phyloP scores from a whole-genome alignment of 768 basidiomycete species.

The Lyophyllum shimeji region DNA sequence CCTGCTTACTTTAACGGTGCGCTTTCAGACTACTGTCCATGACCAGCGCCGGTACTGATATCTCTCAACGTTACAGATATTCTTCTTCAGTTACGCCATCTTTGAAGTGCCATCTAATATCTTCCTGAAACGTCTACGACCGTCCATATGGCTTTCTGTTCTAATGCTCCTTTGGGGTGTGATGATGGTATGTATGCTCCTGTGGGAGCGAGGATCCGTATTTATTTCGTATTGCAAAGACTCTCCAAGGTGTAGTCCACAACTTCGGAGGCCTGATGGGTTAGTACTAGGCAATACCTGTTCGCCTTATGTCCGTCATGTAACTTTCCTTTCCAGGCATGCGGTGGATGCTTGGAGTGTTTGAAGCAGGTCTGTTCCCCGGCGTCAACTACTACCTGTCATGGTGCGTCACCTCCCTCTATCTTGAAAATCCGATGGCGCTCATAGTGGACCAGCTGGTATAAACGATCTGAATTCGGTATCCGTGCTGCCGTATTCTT shows the following conservation, averaged over 20 bases:
- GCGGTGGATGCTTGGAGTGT: constrained; percentile 70
- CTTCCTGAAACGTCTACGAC: constrained; percentile 69
- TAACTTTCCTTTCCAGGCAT: constrained; percentile 41
- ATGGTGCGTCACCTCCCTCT: constrained; percentile 41
- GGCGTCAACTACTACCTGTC: constrained; percentile 74
- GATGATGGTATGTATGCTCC: constrained; percentile 55
- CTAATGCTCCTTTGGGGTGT: constrained; percentile 77
- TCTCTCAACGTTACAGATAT: constrained; percentile 23
- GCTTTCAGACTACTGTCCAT: constrained; percentile 13
- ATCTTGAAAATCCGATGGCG: neutral
- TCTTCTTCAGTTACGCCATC: constrained; percentile 66
- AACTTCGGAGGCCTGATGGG: constrained; percentile 71
- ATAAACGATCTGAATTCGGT: constrained; percentile 75
- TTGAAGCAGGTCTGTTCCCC: constrained; percentile 70
- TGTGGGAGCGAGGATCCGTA: neutral
- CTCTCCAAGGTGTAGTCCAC: constrained; percentile 68
- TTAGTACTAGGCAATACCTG: constrained; percentile 30
- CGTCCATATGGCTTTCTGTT: constrained; percentile 73
- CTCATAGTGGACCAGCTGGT: constrained; percentile 35
- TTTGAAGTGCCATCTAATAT: constrained; percentile 81
- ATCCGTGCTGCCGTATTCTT: constrained; percentile 68
- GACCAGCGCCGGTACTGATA: neutral
- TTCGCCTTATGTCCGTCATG: neutral
- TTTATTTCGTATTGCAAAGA: constrained; percentile 39
- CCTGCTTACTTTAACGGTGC: constrained; percentile 58